Percentiles rank a stretch among this genome's conserved stretches.
Conservation (phyloP, 164 flowering plant species). For the Nymphaea colorata region DNA sequence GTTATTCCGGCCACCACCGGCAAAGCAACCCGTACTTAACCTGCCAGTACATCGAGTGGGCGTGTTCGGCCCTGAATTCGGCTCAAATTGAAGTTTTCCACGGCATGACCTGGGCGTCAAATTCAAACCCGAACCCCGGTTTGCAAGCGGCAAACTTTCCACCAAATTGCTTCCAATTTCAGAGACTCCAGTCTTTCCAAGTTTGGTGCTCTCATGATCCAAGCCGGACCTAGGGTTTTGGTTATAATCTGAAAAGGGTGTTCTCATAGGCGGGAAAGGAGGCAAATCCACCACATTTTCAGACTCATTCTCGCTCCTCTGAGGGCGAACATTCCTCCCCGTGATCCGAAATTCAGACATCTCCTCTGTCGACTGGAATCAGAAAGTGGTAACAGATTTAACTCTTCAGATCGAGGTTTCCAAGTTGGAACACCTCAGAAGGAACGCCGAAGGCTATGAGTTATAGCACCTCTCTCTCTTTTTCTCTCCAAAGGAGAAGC, state of each 20-base stretch:
- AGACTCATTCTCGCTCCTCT: slow-evolving; percentile 37
- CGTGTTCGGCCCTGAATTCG: slow-evolving; percentile 46
- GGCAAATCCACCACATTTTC: slow-evolving; percentile 13
- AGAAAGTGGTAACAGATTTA: no score
- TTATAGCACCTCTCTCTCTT: no score
- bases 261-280: slow-evolving; percentile 29
- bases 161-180: neutral
- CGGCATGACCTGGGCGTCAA: slow-evolving; percentile 24
- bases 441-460: no score
- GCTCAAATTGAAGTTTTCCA: slow-evolving; percentile 34
- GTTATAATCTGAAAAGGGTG: slow-evolving; percentile 4
- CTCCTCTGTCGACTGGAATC: no score
- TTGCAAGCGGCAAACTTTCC: neutral
- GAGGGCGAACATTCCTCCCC: slow-evolving; percentile 8
- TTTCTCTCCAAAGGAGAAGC: no score
- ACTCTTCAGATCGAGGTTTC: no score
- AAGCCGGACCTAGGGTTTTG: neutral
- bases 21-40: neutral
- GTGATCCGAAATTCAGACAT: neutral
- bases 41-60: slow-evolving; percentile 30
- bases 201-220: neutral
- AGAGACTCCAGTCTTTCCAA: neutral
- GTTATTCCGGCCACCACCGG: neutral
- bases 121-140: slow-evolving; percentile 4
- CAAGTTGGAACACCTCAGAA: no score